Base-by-base conservation (phyloP, 2,329 filamentous ascomycete genomes). In the Cladosporium sp. region DNA sequence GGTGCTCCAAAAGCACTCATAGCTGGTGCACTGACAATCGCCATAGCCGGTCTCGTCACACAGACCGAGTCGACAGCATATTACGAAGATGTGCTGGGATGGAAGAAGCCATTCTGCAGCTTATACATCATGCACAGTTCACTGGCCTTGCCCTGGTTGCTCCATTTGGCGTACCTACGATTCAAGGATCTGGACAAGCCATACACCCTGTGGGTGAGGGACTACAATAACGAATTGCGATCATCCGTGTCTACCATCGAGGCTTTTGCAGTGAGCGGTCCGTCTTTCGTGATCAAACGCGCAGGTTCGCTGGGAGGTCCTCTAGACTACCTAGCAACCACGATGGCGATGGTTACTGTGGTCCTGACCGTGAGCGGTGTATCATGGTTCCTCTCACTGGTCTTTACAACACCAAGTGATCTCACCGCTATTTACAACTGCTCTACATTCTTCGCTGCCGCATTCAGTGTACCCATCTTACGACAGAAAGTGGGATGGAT, bases 341-440 rank as follows among this genome's bases (percentile, higher is more conserved):
- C 65, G 11, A 71, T 69, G 67, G 67, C 61, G 3, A 60, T 69
- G 8, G 63, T 70, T 28, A 71, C 69, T 1, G 55, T 67, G 19
- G 67, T 69, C 4, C 60, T 72, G 34, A 70, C 67, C 11, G 62
- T 64, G 19, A 70, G 67, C 55, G 70, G 70, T 37, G 49, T 63
- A 15, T 66, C 66, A 25, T 72, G 70, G 69, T 72, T 71, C 63
- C 51, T 68, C 3, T 60, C 69, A 3, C 60, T 72, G 20, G 63
- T 62, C 17, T 60, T 70, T 12, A 72, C 70, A 17, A 72, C 70
- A 8, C 70, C 70, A 1, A 67, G 66, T 15, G 70, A 72, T 61
- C 59, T 71, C 34, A 71, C 69, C 25, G 70, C 70, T 5, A 72
- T 72, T 58, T 71, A 71, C 67, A 72, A 72, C 55, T 69, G 65